Evolutionary conservation across 306 rosid genomes (phyloP).

Genomic region (Acacia melanoxylon): DNA sequence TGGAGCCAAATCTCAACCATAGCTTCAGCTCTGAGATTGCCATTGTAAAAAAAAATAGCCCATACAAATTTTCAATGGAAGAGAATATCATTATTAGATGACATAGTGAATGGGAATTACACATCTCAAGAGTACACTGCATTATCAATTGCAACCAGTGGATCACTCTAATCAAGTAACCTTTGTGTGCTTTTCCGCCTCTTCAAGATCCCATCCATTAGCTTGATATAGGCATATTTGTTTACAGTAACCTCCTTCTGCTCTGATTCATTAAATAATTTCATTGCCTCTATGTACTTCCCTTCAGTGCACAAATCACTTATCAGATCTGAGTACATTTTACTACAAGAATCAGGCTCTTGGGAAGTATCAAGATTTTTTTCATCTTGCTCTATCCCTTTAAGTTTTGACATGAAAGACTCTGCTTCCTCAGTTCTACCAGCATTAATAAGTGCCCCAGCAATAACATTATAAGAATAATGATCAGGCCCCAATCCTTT

Average conservation of each 20-base stretch:
- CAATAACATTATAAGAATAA: slow-evolving; percentile 64
- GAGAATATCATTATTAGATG: neutral
- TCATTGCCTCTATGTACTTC: slow-evolving; percentile 82
- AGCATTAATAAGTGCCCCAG: slow-evolving; percentile 48
- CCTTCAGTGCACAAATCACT: slow-evolving; percentile 60
- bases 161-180: slow-evolving; percentile 27
- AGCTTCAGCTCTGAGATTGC: slow-evolving; percentile 43
- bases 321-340: slow-evolving; percentile 59
- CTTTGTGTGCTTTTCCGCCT: slow-evolving; percentile 65
- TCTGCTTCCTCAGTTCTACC: slow-evolving; percentile 71
- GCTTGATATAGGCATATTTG: slow-evolving; percentile 53
- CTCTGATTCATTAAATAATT: slow-evolving; percentile 55
- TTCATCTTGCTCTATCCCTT: slow-evolving; percentile 46
- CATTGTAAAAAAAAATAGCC: neutral
- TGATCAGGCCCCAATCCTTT: slow-evolving; percentile 63
- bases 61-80: neutral
- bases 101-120: neutral
- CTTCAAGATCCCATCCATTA: slow-evolving; percentile 80
- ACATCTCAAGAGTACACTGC: neutral
- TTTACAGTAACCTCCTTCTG: slow-evolving; percentile 54
- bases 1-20: slow-evolving; percentile 77
- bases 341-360: slow-evolving; percentile 46
- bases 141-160: neutral
- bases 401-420: slow-evolving; percentile 52
- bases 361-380: slow-evolving; percentile 34